Conservation (phyloP, 2,329 filamentous ascomycete genomes). For the Hymenoscyphus fraxineus region DNA sequence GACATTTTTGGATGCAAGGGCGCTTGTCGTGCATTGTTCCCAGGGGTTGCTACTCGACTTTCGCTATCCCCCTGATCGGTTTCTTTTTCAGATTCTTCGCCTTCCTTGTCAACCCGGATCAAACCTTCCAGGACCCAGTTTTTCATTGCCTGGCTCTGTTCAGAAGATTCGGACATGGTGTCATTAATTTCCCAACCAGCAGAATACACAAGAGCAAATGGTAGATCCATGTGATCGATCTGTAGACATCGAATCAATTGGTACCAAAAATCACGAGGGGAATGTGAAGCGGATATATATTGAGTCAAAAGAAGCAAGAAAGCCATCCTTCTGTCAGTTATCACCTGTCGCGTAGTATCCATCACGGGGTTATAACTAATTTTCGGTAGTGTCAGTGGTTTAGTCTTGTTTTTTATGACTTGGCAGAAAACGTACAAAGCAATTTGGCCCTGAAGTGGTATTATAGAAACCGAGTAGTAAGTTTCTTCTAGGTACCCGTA, state of each 20-base stretch:
- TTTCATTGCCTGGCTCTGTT: constrained; percentile 15
- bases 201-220: constrained; percentile 36
- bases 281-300: constrained; percentile 28
- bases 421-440: constrained; percentile 22
- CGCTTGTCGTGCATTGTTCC: background rate
- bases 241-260: constrained; percentile 28
- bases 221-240: constrained; percentile 32
- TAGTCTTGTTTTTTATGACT: no score
- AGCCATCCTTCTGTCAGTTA: constrained; percentile 35
- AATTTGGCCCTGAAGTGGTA: constrained; percentile 23
- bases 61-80: background rate
- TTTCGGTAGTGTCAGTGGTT: background rate
- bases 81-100: background rate
- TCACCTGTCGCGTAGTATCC: constrained; percentile 24
- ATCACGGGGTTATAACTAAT: constrained; percentile 24
- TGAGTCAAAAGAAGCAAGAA: constrained; percentile 40
- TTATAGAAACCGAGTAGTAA: constrained; percentile 32
- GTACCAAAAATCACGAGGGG: constrained; percentile 36
- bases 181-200: constrained; percentile 28
- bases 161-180: constrained; percentile 21
- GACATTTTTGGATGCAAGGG: background rate
- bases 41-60: background rate
- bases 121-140: constrained; percentile 25
- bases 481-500: constrained; percentile 38
- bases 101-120: constrained; percentile 15